Base-by-base conservation (phyloP, 495 filamentous ascomycete species). In the Darksidea phi region DNA sequence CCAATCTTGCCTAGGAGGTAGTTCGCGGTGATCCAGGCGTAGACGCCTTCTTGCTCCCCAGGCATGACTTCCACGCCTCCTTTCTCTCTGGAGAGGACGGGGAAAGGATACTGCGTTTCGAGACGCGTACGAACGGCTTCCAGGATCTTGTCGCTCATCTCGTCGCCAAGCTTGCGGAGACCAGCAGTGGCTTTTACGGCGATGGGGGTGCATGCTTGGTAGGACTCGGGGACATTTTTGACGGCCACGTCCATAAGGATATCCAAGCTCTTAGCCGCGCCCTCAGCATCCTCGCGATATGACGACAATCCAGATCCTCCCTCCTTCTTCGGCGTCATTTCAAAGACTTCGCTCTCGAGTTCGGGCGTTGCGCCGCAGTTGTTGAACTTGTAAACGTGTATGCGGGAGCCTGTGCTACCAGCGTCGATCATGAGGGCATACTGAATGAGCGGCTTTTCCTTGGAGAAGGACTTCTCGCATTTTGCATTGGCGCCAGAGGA, bases 351-450 rank as follows among this genome's bases (percentile, higher is more conserved):
- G 67, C 84, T 78, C 71, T 98, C 94, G 17, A 98, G 81, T 76
- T 97, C 94, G n/a, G 94, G 94, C 20, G 92, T 91, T 36, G 87
- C 73, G 51, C 91, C 95, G 77, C 94, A 98, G 79, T 97, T 98
- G 79, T 97, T 98, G 83, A 98, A 98, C 60, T 87, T 86, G 78
- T 97, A 98, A 54, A 97, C 92, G 76, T 98, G 94, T 70, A 98
- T 96, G 54, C 94, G 89, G 60, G 94, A 97, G 58, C 94, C 94
- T 41, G 93, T 96, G 76, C 92, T 97, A 55, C 94, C 94, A 37
- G 94, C 94, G 78, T 98, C 94, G 70, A 98, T 90, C 94, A 98
- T 97, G 65, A 96, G 82, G 57, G 90, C 94, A 79, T 97, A 97
- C 70, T 98, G 94, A 60, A 97, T 86, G 64, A 98, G 79, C 24